Evolutionary conservation across 371 early-diverging fungal genomes (phyloP).

Genomic region (Apophysomyces elegans): DNA sequence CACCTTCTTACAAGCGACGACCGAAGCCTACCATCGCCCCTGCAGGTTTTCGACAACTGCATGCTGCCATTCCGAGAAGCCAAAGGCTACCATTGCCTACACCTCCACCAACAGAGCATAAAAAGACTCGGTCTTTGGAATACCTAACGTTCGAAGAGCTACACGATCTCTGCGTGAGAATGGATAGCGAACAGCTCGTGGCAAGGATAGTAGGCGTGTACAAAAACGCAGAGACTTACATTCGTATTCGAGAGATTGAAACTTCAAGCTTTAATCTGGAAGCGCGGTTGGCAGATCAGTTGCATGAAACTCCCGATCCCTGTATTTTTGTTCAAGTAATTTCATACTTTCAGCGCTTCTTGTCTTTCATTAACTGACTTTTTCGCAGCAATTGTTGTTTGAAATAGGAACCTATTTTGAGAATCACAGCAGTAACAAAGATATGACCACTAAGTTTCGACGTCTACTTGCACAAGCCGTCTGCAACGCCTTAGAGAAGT

Average conservation of each 20-base stretch:
- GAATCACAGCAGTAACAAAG: conserved; percentile 23
- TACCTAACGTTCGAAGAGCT: conserved; percentile 32
- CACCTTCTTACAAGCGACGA: not conserved
- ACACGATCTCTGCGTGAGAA: conserved; percentile 22
- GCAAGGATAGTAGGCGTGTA: conserved; percentile 32
- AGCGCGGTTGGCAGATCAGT: conserved; percentile 27
- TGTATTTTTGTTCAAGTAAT: conserved; percentile 38
- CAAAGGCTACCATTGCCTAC: not conserved
- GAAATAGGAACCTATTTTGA: conserved; percentile 23
- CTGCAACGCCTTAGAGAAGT: conserved; percentile 29
- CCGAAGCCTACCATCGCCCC: conserved; percentile 2
- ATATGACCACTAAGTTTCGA: conserved; percentile 35
- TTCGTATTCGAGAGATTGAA: conserved; percentile 42
- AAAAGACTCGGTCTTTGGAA: conserved; percentile 14
- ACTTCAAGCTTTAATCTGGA: conserved; percentile 28
- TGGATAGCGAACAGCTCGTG: conserved; percentile 26
- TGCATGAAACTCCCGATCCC: conserved; percentile 27
- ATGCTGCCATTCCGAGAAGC: conserved; percentile 11
- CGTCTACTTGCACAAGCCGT: conserved; percentile 26
- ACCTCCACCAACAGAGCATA: not conserved
- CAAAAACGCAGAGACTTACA: conserved; percentile 35
- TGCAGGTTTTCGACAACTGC: conserved; percentile 15
- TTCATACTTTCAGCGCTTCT: not conserved
- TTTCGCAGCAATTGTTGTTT: conserved; percentile 10
- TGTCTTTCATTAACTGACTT: not conserved